Evolutionary conservation across 2,329 filamentous ascomycete species (phyloP).

Genomic region (Elsinoe fawcettii): DNA sequence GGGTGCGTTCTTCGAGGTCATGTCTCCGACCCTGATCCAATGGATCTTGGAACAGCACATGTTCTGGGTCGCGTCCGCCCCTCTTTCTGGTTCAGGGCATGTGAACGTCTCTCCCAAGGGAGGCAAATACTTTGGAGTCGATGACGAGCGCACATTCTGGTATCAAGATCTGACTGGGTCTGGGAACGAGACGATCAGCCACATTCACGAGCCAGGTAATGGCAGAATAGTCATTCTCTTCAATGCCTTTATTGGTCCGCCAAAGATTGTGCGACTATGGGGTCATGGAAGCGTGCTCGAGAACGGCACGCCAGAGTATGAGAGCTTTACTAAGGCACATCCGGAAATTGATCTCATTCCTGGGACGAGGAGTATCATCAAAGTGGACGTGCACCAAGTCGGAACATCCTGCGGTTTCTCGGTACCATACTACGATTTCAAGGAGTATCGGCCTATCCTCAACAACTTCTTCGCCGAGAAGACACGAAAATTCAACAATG

Average conservation of each 20-base stretch:
- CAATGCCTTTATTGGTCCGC: conserved; percentile 36
- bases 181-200: conserved; percentile 67
- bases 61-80: conserved; percentile 69
- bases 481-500: conserved; percentile 28
- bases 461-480: conserved; percentile 37
- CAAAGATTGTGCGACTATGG: conserved; percentile 38
- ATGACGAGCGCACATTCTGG: conserved; percentile 51
- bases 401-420: conserved; percentile 37
- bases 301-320: conserved; percentile 31
- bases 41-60: conserved; percentile 63
- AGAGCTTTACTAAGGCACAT: conserved; percentile 28
- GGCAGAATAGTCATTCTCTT: conserved; percentile 38
- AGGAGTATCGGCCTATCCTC: conserved; percentile 32
- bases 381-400: conserved; percentile 38
- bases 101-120: conserved; percentile 74
- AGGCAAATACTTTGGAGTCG: conserved; percentile 53
- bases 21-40: conserved; percentile 48
- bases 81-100: conserved; percentile 53
- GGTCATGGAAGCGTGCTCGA: conserved; percentile 34
- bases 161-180: conserved; percentile 71
- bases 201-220: conserved; percentile 64
- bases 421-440: conserved; percentile 40
- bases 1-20: conserved; percentile 51
- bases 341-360: conserved; percentile 30
- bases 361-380: conserved; percentile 34